A percentile compares a stretch with the other conserved stretches of the same genome.
Conservation (phyloP, 169 alveolate genomes). For the Cryptosporidium baileyi region DNA sequence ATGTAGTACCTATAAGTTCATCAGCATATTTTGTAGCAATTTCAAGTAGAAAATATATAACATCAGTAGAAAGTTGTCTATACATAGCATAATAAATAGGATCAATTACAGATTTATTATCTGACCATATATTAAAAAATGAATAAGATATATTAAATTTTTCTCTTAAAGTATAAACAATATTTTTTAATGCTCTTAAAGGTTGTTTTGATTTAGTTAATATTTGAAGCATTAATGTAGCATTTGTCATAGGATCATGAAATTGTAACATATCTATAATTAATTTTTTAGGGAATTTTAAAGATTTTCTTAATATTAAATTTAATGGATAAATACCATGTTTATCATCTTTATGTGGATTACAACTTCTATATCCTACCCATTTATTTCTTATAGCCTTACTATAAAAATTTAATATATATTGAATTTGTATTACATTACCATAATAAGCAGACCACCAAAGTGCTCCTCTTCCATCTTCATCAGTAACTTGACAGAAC, state of each 20-base stretch:
- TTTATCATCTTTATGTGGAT: conserved; percentile 53
- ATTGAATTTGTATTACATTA: conserved; percentile 29
- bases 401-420: conserved; percentile 17
- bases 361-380: conserved; percentile 48
- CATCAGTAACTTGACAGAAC: conserved; percentile 30
- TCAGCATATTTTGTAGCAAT: conserved; percentile 37
- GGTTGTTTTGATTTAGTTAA: conserved; percentile 58
- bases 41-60: conserved; percentile 23
- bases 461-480: conserved; percentile 47
- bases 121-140: conserved; percentile 52
- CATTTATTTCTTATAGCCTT: conserved; percentile 44
- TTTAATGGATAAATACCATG: conserved; percentile 56
- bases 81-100: conserved; percentile 34
- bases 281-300: conserved; percentile 24
- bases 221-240: conserved; percentile 37
- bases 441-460: conserved; percentile 70
- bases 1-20: conserved; percentile 22
- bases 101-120: neutral
- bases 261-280: conserved; percentile 29
- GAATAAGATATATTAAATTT: conserved; percentile 54
- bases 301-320: conserved; percentile 1
- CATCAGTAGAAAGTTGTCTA: conserved; percentile 4
- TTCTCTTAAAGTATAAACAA: neutral
- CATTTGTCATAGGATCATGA: conserved; percentile 32
- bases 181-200: conserved; percentile 17